Base-by-base conservation (phyloP, 2,329 filamentous ascomycete species). In the Zopfia rhizophila region DNA sequence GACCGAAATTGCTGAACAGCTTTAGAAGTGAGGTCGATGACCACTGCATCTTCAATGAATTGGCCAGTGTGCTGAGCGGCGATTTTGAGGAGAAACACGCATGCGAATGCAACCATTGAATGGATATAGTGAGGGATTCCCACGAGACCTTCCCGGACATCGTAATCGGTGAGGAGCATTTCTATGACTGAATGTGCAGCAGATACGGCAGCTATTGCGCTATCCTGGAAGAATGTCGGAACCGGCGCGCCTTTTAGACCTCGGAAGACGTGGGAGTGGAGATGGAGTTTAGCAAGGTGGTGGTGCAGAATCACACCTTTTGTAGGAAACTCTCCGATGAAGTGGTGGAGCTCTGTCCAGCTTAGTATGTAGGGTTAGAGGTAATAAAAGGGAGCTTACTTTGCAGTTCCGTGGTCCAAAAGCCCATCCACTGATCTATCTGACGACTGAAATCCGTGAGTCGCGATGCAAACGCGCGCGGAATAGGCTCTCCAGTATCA, bases 101-200 rank as follows among this genome's bases (percentile, higher is more conserved):
- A 80, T 1, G 79, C 78, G 45, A 81, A 81, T 0, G 76, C 77
- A 0, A 77, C 79, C 79, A 81, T 82, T 31, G 76, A 78, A 45
- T 79, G 76, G 30, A 80, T 71, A 37, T 80, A 81, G 3, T 77
- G 76, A 2, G 79, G 78, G 61, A 81, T 77, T 1, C 78, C 75
- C 45, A 52, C 68, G 0, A 74, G 56, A 1, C 70, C 71, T 7
- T 69, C 66, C 2, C 72, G 68, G 3, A 80, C 69, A 22, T 78
- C 74, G 0, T 67, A 58, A 22, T 79, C 76, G 0, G 64, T 72
- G 4, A 77, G 60, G 5, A 80, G 67, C 39, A 78, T 66, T 22
- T 77, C 71, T 24, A 80, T 69, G 22, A 76, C 78, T 2, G 72
- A 69, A 0, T 68, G 74, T 2, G 78, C 76, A 0, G 77, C 75